Base-by-base conservation (phyloP, 768 basidiomycete genomes). In the Xerocomus spinulosus region DNA sequence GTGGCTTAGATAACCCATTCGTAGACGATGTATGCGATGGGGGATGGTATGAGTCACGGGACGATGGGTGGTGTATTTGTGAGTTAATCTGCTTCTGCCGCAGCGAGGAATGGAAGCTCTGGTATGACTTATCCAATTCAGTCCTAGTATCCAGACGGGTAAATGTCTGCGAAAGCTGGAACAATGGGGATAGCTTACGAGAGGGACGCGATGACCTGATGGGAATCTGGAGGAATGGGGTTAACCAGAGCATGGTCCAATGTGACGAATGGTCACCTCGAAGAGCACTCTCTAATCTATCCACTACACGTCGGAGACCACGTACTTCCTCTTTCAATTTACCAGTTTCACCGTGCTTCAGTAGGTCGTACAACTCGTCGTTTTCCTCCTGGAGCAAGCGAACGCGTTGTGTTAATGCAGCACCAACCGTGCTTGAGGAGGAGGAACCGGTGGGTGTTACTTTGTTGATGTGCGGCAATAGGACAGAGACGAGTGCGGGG, bases 361-460 rank as follows among this genome's bases (percentile, higher is more conserved):
- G 68, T 9, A 92, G 68, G 41, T 82, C 78, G 62, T 92, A 92
- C 15, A 92, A 65, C 53, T 92, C 90, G 55, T 92, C 88, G 50
- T 92, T 92, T 66, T 92, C 90, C 47, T 90, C 85, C 62, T 92
- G 90, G 9, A 92, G 70, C 15, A 83, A 66, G 40, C 80, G 79
- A 23, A 80, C 77, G 39, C 87, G 75, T 59, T 91, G 88, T 0
- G 80, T 85, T 48, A 92, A 74, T 0, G 89, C 89, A n/a, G 81
- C 73, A 32, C 79, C 70, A 26, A 87, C 83, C 2, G 84, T 85
- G 53, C 73, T 78, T 10, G 75, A 70, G 42, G 55, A 51, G 21
- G 72, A 73, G 20, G 70, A 65, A 26, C 68, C 53, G 41, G 60
- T 52, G 49, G 63, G 49, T 39, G 56, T 56, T n/a, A 68, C 61